Base-by-base conservation (phyloP, 441 rosid species). In the Isatis lusitanica region DNA sequence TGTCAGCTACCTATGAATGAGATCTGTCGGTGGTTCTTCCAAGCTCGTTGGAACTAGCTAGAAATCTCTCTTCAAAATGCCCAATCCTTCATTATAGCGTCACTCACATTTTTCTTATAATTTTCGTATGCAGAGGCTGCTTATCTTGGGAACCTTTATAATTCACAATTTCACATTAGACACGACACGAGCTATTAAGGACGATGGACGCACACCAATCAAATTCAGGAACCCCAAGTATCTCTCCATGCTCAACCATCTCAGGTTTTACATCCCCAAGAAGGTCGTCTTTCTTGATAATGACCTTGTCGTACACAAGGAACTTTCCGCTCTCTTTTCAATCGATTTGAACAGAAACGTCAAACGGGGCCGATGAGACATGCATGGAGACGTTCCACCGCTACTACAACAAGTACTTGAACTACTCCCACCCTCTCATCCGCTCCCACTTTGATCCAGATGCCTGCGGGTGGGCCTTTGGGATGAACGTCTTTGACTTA, bases 381-480 rank as follows among this genome's bases (percentile, higher is more conserved):
- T 95, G 99, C 84, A 88, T 89, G 91, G 99, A 90, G 74, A 89
- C 98, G 0, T 95, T 95, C 79, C 99, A 95, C 72, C 79, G 99
- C 58, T 88, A 92, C 70, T 87, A 82, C 55, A 86, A 86, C 55
- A 86, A 86, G 77, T 89, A 89, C 74, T 64, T 87, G 77, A 89
- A 89, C 72, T 89, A 85, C 68, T 87, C 94, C 10, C 87, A 89
- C 73, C 99, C 99, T 15, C 89, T 94, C 12, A 90, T 94, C 36
- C 79, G 96, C 24, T 84, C 87, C 8, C 90, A 88, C 78, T 95
- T 95, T 26, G 97, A 92, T 74, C 99, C 96, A 6, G 93, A 95
- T 61, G 99, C 99, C 0, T 95, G 99, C 18, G 99, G 97, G 3
- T 93, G 98, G 99, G 99, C 99, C 2, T 92, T 90, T 59, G 99